Evolutionary conservation across 2,329 filamentous ascomycete genomes (phyloP), one percentile per base, ranked within the genome.

Genomic region (Sporothrix curviconia): DNA sequence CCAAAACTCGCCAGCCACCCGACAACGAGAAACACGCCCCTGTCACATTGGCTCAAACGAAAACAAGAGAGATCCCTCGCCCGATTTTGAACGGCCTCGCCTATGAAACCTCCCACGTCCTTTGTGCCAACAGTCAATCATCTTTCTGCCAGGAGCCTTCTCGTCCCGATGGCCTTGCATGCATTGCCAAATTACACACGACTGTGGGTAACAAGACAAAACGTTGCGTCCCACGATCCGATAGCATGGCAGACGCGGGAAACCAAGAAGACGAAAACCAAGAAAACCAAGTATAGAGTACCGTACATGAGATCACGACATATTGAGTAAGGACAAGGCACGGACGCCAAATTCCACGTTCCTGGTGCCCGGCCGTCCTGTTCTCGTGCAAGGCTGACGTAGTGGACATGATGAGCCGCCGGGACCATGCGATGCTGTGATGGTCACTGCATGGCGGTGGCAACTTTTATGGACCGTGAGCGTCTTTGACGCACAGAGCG

Each of bases 141-240:
- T n/a, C n/a, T n/a, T n/a, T n/a, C n/a, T n/a, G n/a, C n/a, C n/a
- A n/a, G n/a, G n/a, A n/a, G n/a, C n/a, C n/a, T n/a, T n/a, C n/a
- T n/a, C 25, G 37, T 42, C 25, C 14, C 17, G n/a, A 8, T 52
- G 11, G 49, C 30, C 34, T 28, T 43, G 25, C 17, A 28, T 36
- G 37, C 25, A 44, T 44, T 37, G n/a, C n/a, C n/a, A n/a, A n/a
- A n/a, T n/a, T n/a, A 55, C 40, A 55, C 52, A 37, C 40, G 11
- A 14, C 30, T 32, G 52, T 55, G 52, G 46, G 39, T n/a, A n/a
- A n/a, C n/a, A n/a, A n/a, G n/a, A n/a, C n/a, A n/a, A n/a, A n/a
- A n/a, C n/a, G n/a, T n/a, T n/a, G n/a, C n/a, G n/a, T n/a, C n/a
- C n/a, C n/a, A n/a, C n/a, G n/a, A n/a, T n/a, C n/a, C n/a, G n/a